Evolutionary conservation across 2,329 filamentous ascomycete genomes (phyloP), one percentile per base, ranked within the genome.

Genomic region (Escovopsis sp.): DNA sequence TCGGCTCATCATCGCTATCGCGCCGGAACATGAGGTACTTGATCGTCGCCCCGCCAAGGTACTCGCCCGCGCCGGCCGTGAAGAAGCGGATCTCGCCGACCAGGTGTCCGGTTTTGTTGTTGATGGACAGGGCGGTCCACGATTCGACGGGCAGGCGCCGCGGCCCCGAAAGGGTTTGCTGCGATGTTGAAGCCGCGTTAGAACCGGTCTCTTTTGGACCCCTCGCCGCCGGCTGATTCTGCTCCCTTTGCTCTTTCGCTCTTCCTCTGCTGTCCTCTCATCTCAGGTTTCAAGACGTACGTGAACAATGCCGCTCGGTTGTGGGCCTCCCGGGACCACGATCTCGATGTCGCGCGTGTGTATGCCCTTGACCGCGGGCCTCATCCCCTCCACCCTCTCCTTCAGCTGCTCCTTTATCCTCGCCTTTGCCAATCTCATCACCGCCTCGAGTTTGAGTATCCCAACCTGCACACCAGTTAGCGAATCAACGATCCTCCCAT

Each of bases 131-230:
- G n/a, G 46, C 43, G 12, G 57, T 43, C 26, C 47, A 50, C 4
- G 51, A 55, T 12, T 58, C 50, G 8, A 59, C 35, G 18, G 51
- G 49, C 12, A 57, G 50, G 19, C 32, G 40, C 19, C 49, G 51
- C 2, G 40, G 41, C 1, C 56, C 55, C 1, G 49, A 46, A n/a
- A 51, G 38, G 8, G 55, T 58, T 42, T 49, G 34, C 55, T 59
- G 40, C 12, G 43, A 36, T 11, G 15, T 30, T 3, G 11, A 19
- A 9, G 33, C 26, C 8, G 34, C 12, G 28, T n/a, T 8, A 9
- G 23, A 7, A 11, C 15, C 15, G 15, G 12, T 33, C 12, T 30
- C 28, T 30, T 30, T 30, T 30, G 6, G 2, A 6, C 28, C 28
- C 15, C 15, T 15, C 15, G 15, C 15, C 15, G 15, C 15, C 15